Evolutionary conservation across 371 early-diverging fungal species (phyloP), one percentile per base, ranked within the genome.

Genomic region (Mortierella sp.): DNA sequence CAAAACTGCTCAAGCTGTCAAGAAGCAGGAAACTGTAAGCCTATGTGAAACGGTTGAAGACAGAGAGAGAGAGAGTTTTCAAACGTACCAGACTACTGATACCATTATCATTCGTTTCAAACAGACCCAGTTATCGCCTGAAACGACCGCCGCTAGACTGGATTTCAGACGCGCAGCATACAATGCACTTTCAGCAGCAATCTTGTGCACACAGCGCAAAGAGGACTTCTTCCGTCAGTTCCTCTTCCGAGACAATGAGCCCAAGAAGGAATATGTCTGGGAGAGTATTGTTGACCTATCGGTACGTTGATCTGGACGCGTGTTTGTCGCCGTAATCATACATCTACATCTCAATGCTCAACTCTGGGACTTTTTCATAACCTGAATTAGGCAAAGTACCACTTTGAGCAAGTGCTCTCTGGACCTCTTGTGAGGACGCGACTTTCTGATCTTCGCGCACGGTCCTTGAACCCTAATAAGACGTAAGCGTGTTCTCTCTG

Each of bases 161-260:
- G 49, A 51, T 9, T 90, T 69, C 50, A 86, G 88, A 53, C 89
- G 86, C 37, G 79, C 86, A 13, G 90, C 90, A 0, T 90, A 86
- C 61, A 89, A 86, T 64, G 85, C 88, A 0, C 57, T 84, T 7
- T 79, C 85, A 0, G 82, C 90, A 7, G 86, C 82, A 5, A 79
- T 89, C 5, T 37, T 88, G 19, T 81, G 85, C 28, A 87, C 90
- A 0, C 87, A 85, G 55, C 76, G 67, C 14, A 78, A 63, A 39
- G 77, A 80, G 58, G 79, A 71, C 7, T 82, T 85, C 49, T 87
- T 69, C 69, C 70, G 68, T 2, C 79, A 74, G 6, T 82, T 86
- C 44, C 68, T 88, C 12, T 80, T 86, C 53, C 65, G 79, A 6
- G 83, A 82, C 28, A 78, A 80, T 9, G 76, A 64, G 3, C 63